These are phyloP conservation scores for Shiraia bambusicola DNA, from an alignment of 2,329 filamentous ascomycete genomes.

Conservation along the genomic window DNA sequence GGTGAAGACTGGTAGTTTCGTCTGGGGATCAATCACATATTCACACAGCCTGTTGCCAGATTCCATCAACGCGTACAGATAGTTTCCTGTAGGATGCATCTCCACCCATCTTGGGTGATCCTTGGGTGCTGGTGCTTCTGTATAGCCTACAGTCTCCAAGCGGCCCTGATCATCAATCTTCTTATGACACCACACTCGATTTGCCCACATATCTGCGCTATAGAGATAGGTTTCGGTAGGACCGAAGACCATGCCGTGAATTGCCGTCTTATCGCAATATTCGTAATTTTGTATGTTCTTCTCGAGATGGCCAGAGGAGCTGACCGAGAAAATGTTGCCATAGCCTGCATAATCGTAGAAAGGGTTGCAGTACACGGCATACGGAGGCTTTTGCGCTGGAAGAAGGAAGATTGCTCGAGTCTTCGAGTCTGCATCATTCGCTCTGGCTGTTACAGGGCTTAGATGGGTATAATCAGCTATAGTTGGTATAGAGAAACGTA, in stretches of 20 bases:
- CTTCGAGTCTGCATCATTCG: constrained; percentile 70
- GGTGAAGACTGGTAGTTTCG: constrained; percentile 76
- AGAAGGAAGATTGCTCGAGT: constrained; percentile 89
- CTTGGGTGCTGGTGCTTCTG: constrained; percentile 67
- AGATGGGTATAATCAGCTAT: constrained; percentile 5
- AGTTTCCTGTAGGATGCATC: constrained; percentile 74
- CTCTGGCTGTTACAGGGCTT: constrained; percentile 56
- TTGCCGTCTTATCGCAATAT: constrained; percentile 68
- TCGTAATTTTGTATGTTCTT: constrained; percentile 71
- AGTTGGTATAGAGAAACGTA: constrained; percentile 34
- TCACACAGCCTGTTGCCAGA: constrained; percentile 81
- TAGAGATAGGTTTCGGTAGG: constrained; percentile 73
- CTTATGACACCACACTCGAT: constrained; percentile 82
- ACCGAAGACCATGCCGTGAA: constrained; percentile 83
- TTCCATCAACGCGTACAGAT: constrained; percentile 86
- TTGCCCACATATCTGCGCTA: constrained; percentile 74
- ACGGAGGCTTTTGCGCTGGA: constrained; percentile 73
- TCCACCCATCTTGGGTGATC: constrained; percentile 90
- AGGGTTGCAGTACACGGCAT: constrained; percentile 84
- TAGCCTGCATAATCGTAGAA: constrained; percentile 85
- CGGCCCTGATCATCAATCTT: constrained; percentile 63
- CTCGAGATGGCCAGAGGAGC: constrained; percentile 58
- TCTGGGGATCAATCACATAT: constrained; percentile 74
- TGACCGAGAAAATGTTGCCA: constrained; percentile 73
- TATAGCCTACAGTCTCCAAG: constrained; percentile 68